Percentiles rank a stretch among this genome's conserved stretches.
phyloP scores from a whole-genome alignment of 2,329 filamentous ascomycete genomes.

The Cyphellophora attinorum region DNA sequence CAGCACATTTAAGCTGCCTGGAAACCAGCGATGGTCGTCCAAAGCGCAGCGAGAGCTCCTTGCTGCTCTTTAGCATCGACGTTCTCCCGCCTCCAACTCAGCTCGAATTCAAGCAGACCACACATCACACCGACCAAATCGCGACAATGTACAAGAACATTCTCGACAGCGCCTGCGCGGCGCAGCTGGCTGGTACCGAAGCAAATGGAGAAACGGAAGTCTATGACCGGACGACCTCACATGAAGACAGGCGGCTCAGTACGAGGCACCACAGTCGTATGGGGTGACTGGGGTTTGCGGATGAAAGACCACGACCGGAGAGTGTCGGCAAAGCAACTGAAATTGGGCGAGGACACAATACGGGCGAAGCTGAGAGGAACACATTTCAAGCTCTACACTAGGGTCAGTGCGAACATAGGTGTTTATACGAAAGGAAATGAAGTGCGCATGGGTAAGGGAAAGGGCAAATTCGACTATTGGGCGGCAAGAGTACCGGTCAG shows the following conservation, averaged over 20 bases:
- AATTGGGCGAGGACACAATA: conserved; percentile 89
- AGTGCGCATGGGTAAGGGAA: conserved; percentile 98
- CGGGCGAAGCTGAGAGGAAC: conserved; percentile 78
- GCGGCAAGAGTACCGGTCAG: conserved; percentile 81
- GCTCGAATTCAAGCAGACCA: no score
- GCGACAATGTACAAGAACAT: conserved; percentile 41
- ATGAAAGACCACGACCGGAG: conserved; percentile 90
- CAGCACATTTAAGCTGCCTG: no score
- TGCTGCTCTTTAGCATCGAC: conserved; percentile 1
- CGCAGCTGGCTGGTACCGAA: conserved; percentile 75
- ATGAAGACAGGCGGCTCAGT: conserved; percentile 84
- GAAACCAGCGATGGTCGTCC: no score
- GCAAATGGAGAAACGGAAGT: conserved; percentile 73
- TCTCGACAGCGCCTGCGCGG: conserved; percentile 58
- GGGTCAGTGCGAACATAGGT: conserved; percentile 84
- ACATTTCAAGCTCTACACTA: conserved; percentile 86
- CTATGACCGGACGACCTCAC: conserved; percentile 74
- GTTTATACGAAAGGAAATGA: conserved; percentile 96
- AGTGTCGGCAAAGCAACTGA: conserved; percentile 76
- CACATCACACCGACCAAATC: no score
- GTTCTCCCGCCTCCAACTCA: conserved; percentile 18
- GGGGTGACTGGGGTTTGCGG: conserved; percentile 90
- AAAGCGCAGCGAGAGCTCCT: no score
- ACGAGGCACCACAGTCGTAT: conserved; percentile 89
- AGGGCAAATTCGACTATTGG: conserved; percentile 96